Percentiles rank a stretch among this genome's conserved stretches.
phyloP scores from a whole-genome alignment of 805 yeast genomes.

The Diddensiella transvaalensis region DNA sequence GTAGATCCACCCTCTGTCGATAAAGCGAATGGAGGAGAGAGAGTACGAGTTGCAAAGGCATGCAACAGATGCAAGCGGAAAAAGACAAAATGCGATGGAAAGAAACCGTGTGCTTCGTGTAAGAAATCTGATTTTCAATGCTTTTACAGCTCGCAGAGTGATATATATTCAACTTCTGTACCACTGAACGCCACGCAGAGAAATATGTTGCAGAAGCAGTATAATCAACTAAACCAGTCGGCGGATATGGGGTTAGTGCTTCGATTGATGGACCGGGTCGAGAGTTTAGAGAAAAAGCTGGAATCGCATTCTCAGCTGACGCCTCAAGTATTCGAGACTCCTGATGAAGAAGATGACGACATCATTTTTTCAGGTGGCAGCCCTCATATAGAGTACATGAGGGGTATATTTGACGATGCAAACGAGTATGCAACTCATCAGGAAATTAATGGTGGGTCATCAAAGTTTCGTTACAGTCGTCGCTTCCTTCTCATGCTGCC shows the following conservation, averaged over 20 bases:
- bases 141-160: slow-evolving; percentile 13
- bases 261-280: slow-evolving; percentile 2
- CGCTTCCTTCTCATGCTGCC: slow-evolving; percentile 20
- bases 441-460: neutral
- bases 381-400: neutral
- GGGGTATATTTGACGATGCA: neutral
- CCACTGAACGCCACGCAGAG: neutral
- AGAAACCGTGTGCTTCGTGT: slow-evolving; percentile 49
- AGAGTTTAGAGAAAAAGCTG: slow-evolving; percentile 1
- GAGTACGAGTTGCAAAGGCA: slow-evolving; percentile 44
- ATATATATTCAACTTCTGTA: neutral
- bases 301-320: neutral
- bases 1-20: neutral
- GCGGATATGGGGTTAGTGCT: slow-evolving; percentile 1
- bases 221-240: neutral
- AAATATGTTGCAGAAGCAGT: neutral
- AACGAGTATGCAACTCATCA: neutral
- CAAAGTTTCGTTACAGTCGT: slow-evolving; percentile 19
- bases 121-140: slow-evolving; percentile 32
- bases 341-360: neutral
- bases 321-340: neutral
- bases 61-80: slow-evolving; percentile 54
- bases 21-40: slow-evolving; percentile 4
- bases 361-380: neutral
- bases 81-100: slow-evolving; percentile 57